Evolutionary conservation across 2,329 filamentous ascomycete species (phyloP).

Genomic region (Leptographium wingfieldii): DNA sequence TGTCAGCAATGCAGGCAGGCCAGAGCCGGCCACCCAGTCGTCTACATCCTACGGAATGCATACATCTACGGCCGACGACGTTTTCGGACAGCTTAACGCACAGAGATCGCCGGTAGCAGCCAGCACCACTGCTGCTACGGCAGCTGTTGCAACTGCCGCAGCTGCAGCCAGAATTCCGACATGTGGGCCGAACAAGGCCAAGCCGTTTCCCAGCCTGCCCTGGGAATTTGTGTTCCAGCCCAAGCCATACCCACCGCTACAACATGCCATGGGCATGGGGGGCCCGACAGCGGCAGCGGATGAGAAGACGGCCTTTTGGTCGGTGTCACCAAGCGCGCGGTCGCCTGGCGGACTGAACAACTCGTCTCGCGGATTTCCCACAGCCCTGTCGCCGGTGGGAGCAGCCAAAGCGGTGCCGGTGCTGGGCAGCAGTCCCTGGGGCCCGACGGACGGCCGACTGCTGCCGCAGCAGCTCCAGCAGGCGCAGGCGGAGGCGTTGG

Average conservation of each 20-base stretch:
- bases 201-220: constrained; percentile 30
- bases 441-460: not conserved
- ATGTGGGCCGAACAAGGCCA: constrained; percentile 7
- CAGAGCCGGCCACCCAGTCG: constrained; percentile 9
- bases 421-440: not conserved
- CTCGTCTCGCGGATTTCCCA: constrained; percentile 10
- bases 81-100: constrained; percentile 30
- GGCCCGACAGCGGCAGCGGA: not conserved
- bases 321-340: not conserved
- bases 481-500: constrained; percentile 7
- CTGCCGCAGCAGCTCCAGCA: constrained; percentile 9
- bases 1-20: not conserved
- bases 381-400: constrained; percentile 9
- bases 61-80: constrained; percentile 35
- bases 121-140: constrained; percentile 10
- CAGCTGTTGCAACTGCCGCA: not conserved
- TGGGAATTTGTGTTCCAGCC: constrained; percentile 23
- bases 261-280: not conserved
- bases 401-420: not conserved
- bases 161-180: no score
- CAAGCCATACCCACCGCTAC: not conserved
- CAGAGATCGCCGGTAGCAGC: constrained; percentile 22
- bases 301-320: not conserved
- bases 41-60: constrained; percentile 42
- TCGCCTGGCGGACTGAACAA: not conserved